Evolutionary conservation across 306 rosid genomes (phyloP), one percentile per base, ranked within the genome.

Genomic region (Cajanus cajan): DNA sequence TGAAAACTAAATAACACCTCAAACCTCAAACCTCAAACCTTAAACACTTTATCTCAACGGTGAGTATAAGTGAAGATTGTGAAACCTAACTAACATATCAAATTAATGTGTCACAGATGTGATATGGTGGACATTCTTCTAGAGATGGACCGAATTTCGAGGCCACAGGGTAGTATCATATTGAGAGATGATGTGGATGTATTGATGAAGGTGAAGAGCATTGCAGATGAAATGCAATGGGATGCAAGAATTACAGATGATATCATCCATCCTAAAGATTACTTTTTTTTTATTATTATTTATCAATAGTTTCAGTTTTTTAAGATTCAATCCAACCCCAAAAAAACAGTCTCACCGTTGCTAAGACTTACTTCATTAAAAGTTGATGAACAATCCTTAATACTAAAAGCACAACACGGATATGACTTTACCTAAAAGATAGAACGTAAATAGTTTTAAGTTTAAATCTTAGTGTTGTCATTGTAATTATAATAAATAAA

Each of bases 351-450:
- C 79, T 95, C 99, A 47, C 89, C 91, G 74, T 89, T 91, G 61
- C 83, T 89, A 61, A 95, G 88, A 83, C 94, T 97, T 28, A 91
- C 83, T 83, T 91, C 96, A 39, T 82, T 68, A 87, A 95, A 73
- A 39, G 90, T 82, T 76, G 62, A 87, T 4, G 80, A 81, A 77
- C 89, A 70, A 73, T 91, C 89, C 12, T 78, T 78, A 9, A 80
- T 36, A 24, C 74, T 81, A 63, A 79, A 93, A 63, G 91, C 88
- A 12, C 82, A 78, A 43, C 94, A 80, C 12, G 97, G 98, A 74
- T 90, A 95, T 62, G 99, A 87, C 85, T 86, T 89, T 19, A 83
- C 93, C 99, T 95, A n/a, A n/a, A n/a, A n/a, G n/a, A n/a, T n/a
- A n/a, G n/a, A n/a, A n/a, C n/a, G n/a, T n/a, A n/a, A n/a, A n/a